Evolutionary conservation across 176 grass and related monocot genomes (phyloP).

Genomic region (Echinochloa phyllopogon): DNA sequence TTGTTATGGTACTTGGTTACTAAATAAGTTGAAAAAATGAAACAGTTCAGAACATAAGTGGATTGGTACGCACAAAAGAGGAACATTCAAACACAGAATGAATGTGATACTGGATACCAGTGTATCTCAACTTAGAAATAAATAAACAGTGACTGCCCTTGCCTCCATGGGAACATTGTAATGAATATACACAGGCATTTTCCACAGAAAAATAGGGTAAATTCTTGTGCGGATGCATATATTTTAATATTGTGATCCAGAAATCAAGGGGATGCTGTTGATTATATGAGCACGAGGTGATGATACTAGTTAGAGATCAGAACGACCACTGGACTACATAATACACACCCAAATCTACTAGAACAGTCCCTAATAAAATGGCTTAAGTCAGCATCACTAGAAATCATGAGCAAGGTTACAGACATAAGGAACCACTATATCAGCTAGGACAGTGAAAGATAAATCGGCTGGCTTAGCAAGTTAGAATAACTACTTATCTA

Average conservation of each 20-base stretch:
- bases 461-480: constrained; percentile 18
- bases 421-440: constrained; percentile 29
- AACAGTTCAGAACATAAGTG: constrained; percentile 40
- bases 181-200: not conserved
- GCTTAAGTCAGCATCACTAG: constrained; percentile 15
- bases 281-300: constrained; percentile 20
- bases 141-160: not conserved
- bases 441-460: constrained; percentile 13
- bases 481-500: constrained; percentile 24
- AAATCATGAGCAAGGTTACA: not conserved
- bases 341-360: constrained; percentile 14
- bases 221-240: constrained; percentile 32
- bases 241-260: not conserved
- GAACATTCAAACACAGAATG: not conserved
- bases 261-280: constrained; percentile 25
- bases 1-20: constrained; percentile 12
- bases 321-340: constrained; percentile 21
- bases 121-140: not conserved
- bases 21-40: constrained; percentile 17
- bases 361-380: constrained; percentile 32
- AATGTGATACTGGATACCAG: not conserved
- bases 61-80: constrained; percentile 20
- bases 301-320: not conserved
- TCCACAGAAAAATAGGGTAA: constrained; percentile 24
- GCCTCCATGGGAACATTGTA: constrained; percentile 3